phyloP scores from a whole-genome alignment of 306 rosid genomes.

The Carpinus viminea region DNA sequence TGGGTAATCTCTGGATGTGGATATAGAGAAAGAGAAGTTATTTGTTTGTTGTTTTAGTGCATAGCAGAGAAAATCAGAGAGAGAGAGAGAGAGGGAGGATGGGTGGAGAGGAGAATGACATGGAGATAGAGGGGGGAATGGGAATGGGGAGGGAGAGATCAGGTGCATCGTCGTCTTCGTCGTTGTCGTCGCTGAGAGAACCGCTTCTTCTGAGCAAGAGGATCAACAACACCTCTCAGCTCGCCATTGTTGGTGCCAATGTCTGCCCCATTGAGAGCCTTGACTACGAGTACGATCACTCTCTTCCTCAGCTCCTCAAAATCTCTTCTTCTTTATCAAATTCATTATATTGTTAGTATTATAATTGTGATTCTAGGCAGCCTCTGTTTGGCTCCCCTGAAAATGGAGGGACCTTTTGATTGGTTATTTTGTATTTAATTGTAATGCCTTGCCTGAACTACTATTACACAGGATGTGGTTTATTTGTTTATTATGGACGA shows the following conservation, averaged over 20 bases:
- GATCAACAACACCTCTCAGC: constrained; percentile 70
- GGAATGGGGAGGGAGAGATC: constrained; percentile 29
- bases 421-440: not conserved
- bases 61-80: not conserved
- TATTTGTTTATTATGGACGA: too few relatives aligned
- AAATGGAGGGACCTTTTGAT: not conserved
- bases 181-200: constrained; percentile 24
- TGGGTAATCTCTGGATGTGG: too few relatives aligned
- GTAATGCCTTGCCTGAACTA: too few relatives aligned
- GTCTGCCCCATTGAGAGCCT: constrained; percentile 77
- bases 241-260: constrained; percentile 74
- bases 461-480: too few relatives aligned
- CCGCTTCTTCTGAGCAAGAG: constrained; percentile 42
- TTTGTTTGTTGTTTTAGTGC: too few relatives aligned
- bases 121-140: constrained; percentile 19
- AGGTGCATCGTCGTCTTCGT: not conserved
- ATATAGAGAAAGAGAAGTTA: too few relatives aligned
- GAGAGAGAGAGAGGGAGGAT: not conserved
- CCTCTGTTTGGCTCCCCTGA: not conserved
- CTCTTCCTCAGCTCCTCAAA: not conserved
- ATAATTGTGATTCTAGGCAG: not conserved
- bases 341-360: not conserved
- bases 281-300: constrained; percentile 60
- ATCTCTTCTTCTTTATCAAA: not conserved
- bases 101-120: not conserved